These are phyloP conservation scores for Claviceps sp. DNA, from an alignment of 2,329 filamentous ascomycete species.

Conservation along the genomic window DNA sequence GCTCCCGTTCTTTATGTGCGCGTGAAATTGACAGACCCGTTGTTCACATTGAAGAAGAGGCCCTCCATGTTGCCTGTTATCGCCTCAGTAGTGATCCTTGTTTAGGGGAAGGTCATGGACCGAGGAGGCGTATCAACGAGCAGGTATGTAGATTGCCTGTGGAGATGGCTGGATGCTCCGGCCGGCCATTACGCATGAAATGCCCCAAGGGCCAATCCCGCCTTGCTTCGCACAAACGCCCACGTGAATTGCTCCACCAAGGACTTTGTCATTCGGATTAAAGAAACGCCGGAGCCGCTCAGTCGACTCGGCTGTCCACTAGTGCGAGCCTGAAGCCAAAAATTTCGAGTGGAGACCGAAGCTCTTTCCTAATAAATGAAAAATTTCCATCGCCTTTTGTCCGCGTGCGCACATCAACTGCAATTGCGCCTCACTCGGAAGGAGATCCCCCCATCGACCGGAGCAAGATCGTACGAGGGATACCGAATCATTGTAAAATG, in stretches of 20 bases:
- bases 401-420: conserved; percentile 21
- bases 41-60: conserved; percentile 87
- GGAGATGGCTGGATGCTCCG: background rate
- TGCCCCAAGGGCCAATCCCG: background rate
- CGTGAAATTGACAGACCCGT: conserved; percentile 47
- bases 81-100: background rate
- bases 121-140: background rate
- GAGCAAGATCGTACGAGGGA: conserved; percentile 19
- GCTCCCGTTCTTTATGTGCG: conserved; percentile 3
- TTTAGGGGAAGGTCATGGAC: background rate
- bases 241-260: conserved; percentile 11
- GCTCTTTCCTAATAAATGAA: conserved; percentile 23
- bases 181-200: background rate
- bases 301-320: conserved; percentile 11
- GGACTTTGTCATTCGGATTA: conserved; percentile 12
- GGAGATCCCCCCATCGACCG: conserved; percentile 17
- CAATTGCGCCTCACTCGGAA: conserved; percentile 25
- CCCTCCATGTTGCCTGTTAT: conserved; percentile 56
- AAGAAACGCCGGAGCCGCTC: conserved; percentile 13
- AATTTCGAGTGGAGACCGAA: conserved; percentile 24
- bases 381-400: conserved; percentile 28
- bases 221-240: background rate
- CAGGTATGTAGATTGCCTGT: background rate
- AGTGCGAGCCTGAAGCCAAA: conserved; percentile 19
- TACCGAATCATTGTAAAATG: conserved; percentile 40